phyloP scores from a whole-genome alignment of 2,329 filamentous ascomycete species.

The Penicillium glabrum region DNA sequence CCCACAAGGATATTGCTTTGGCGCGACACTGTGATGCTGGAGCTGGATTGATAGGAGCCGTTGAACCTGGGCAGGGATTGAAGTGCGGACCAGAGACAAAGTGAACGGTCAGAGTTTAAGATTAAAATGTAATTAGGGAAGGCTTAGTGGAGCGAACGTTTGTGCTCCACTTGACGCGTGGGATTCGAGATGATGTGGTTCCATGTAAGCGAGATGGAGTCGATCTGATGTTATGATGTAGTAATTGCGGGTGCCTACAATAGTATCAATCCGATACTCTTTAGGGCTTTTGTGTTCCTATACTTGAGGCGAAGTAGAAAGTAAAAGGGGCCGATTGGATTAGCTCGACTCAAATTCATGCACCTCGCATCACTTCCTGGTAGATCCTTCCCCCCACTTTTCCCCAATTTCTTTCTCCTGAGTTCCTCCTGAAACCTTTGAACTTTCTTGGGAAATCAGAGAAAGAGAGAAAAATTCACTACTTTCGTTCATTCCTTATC shows the following conservation, averaged over 20 bases:
- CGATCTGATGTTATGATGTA: background rate
- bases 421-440: background rate
- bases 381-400: slow-evolving; percentile 14
- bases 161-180: background rate
- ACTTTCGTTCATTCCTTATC: background rate
- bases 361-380: slow-evolving; percentile 12
- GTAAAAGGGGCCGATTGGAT: background rate
- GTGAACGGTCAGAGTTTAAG: background rate
- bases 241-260: background rate
- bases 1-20: slow-evolving; percentile 37
- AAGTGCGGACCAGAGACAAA: slow-evolving; percentile 24
- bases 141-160: slow-evolving; percentile 1
- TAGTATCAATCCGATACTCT: background rate
- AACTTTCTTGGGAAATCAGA: background rate
- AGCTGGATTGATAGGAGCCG: slow-evolving; percentile 33
- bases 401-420: background rate
- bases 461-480: background rate
- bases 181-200: background rate
- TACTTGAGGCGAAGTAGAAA: background rate
- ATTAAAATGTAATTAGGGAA: background rate
- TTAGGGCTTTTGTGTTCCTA: no score
- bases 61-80: slow-evolving; percentile 30
- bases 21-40: slow-evolving; percentile 39
- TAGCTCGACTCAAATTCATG: slow-evolving; percentile 11
- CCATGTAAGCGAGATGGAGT: background rate